Percentiles rank a stretch among this genome's conserved stretches.
Conservation (phyloP, 139 green algal genomes). For the Tetraselmis striata region DNA sequence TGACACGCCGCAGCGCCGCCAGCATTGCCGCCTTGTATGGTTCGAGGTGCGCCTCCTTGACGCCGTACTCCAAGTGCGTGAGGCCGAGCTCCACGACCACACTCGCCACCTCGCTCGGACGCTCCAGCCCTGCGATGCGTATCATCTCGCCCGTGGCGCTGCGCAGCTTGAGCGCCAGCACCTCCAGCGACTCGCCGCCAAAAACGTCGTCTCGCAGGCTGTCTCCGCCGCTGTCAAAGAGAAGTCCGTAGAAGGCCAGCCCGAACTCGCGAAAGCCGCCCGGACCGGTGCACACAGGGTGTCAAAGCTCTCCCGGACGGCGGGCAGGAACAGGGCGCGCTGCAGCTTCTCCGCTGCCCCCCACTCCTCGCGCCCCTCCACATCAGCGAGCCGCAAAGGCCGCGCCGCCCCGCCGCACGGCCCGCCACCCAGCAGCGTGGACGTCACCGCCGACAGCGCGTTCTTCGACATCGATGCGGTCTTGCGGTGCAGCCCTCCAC, state of each 20-base stretch:
- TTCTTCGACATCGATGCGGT: background rate
- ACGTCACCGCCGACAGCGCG: background rate
- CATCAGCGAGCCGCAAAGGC: background rate
- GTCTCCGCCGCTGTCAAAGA: background rate
- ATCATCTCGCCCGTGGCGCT: background rate
- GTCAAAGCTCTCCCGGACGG: background rate
- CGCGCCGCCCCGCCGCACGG: no score
- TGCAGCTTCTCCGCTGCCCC: background rate
- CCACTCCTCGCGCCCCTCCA: background rate
- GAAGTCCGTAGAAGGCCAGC: background rate
- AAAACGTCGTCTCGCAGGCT: background rate
- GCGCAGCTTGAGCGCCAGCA: background rate
- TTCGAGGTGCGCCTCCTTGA: background rate
- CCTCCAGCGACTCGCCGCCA: background rate
- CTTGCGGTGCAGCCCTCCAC: background rate
- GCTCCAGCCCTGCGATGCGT: background rate
- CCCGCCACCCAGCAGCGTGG: background rate
- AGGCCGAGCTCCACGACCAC: background rate
- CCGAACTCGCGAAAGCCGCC: background rate
- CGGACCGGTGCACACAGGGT: background rate
- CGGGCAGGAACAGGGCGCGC: background rate
- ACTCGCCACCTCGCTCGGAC: background rate
- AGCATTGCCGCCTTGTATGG: background rate
- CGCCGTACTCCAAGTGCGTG: background rate
- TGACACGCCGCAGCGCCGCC: background rate